Conservation (phyloP, 2,329 filamentous ascomycete species). For the Mariannaea elegans region DNA sequence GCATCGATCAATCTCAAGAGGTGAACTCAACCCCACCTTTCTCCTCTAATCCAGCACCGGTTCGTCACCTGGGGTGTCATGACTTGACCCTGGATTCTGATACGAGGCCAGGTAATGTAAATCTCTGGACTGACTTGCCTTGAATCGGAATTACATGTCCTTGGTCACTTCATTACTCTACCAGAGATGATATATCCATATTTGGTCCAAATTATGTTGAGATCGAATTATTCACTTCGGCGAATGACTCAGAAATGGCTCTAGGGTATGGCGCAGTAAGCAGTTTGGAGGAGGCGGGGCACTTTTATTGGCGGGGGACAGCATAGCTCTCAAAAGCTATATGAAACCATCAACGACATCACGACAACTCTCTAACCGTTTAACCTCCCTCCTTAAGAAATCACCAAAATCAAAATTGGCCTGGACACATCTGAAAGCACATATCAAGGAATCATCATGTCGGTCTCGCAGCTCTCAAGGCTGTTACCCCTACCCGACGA, state of each 20-base stretch:
- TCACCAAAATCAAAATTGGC: too few relatives aligned
- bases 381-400: background rate
- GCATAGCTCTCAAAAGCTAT: background rate
- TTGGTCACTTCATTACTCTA: too few relatives aligned
- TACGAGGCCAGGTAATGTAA: too few relatives aligned
- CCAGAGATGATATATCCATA: background rate
- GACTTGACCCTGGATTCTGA: too few relatives aligned
- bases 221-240: background rate
- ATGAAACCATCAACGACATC: too few relatives aligned
- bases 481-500: slow-evolving; percentile 87
- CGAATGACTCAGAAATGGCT: slow-evolving; percentile 26
- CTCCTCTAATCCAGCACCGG: too few relatives aligned
- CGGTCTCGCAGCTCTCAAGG: slow-evolving; percentile 74
- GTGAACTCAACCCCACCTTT: too few relatives aligned
- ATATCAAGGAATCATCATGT: too few relatives aligned
- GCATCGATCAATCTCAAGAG: background rate
- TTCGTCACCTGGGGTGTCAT: too few relatives aligned
- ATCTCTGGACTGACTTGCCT: too few relatives aligned
- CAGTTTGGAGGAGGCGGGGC: slow-evolving; percentile 17
- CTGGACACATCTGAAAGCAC: too few relatives aligned
- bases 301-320: slow-evolving; percentile 18
- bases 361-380: background rate
- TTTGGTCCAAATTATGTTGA: background rate
- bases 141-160: too few relatives aligned
- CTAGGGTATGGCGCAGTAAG: slow-evolving; percentile 6